Evolutionary conservation across 257 asterid genomes (phyloP), one percentile per base, ranked within the genome.

Genomic region (Leptodermis oblonga): DNA sequence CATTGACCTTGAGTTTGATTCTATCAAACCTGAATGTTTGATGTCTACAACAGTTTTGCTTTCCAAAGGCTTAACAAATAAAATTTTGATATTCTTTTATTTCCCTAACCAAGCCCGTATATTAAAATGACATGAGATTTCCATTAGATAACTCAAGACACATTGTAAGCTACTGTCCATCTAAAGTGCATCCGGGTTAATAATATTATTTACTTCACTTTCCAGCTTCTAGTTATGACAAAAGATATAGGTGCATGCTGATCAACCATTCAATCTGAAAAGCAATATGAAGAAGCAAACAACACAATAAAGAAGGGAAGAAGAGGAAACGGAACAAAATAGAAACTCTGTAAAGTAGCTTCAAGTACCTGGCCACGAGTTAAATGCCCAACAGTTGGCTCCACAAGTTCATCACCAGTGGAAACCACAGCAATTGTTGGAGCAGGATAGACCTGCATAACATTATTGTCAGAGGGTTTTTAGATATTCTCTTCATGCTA

Each of bases 321-420:
- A 49, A 41, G 30, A 54, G 49, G 12, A 49, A 34, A 28, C 18
- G 22, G 8, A 42, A 43, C 30, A 71, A 51, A 52, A 79, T 64
- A 34, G 5, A 25, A 69, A 68, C 69, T 28, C 45, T 43, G 36
- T 8, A 36, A 17, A 49, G 66, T 68, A 39, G 66, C 46, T 75
- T 67, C 62, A 51, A 66, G 64, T 83, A 93, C 99, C 97, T 93
- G 96, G 46, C 99, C 99, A 77, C 86, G 91, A 66, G 72, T 78
- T 77, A 93, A 80, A 73, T 80, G 70, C 77, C 69, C 81, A 49
- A 45, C 69, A 28, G 79, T 70, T 61, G 96, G 96, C 76, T 93
- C 99, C 68, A 82, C 99, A 67, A 93, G 96, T 82, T 93, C 99
- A 79, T 93, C 97, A 9, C 97, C 99, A 5, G 97, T 90, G 55